A percentile compares a stretch with the other conserved stretches of the same genome.
Conservation (phyloP, 192 early-diverging fungal species). For the Coemansia sp. region DNA sequence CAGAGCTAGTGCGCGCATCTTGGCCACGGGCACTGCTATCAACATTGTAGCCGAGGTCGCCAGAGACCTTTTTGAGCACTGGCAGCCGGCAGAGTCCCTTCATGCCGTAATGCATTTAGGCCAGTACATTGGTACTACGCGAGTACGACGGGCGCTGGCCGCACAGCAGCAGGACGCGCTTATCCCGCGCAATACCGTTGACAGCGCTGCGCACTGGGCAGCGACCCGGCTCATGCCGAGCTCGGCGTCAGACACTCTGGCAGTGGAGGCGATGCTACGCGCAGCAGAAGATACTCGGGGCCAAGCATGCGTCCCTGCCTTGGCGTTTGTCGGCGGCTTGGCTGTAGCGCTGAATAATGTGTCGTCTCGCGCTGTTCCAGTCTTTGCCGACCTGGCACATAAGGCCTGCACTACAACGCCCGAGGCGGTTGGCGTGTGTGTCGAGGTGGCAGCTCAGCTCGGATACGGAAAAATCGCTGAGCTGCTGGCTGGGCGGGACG, state of each 20-base stretch:
- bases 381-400: conserved; percentile 10
- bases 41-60: conserved; percentile 33
- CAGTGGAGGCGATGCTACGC: not conserved
- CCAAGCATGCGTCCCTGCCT: not conserved
- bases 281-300: not conserved
- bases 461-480: not conserved
- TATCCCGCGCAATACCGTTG: not conserved
- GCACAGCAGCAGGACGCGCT: not conserved
- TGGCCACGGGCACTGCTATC: conserved; percentile 17
- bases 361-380: not conserved
- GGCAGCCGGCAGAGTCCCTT: not conserved
- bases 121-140: conserved; percentile 24
- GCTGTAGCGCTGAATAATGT: conserved; percentile 5
- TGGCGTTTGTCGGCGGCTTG: conserved; percentile 30
- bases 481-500: not conserved
- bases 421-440: not conserved
- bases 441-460: conserved; percentile 8
- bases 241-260: not conserved
- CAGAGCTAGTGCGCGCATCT: conserved; percentile 22
- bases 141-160: not conserved
- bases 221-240: not conserved
- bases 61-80: conserved; percentile 19
- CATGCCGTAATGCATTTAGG: conserved; percentile 17
- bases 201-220: not conserved
- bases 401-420: too few species aligned